Evolutionary conservation across 306 rosid genomes (phyloP).

Genomic region (Fragaria vesca): DNA sequence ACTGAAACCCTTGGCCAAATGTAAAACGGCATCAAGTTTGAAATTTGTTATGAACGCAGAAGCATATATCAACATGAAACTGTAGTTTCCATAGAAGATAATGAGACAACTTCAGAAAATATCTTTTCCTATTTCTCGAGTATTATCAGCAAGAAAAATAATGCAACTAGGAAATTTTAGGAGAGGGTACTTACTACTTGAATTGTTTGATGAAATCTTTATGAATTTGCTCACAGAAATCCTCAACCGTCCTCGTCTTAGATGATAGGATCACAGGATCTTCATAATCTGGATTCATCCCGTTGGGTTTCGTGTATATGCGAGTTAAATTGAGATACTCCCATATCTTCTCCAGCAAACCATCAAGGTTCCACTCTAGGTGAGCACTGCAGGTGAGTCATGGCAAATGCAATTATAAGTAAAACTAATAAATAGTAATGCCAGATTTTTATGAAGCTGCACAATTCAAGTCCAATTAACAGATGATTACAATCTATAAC

Average conservation of each 20-base stretch:
- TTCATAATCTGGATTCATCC: slow-evolving; percentile 99
- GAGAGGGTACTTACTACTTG: slow-evolving; percentile 66
- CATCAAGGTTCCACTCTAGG: slow-evolving; percentile 98
- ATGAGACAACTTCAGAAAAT: not conserved
- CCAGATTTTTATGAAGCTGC: not conserved
- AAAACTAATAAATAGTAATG: not conserved
- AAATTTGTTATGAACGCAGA: not conserved
- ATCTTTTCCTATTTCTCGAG: not conserved
- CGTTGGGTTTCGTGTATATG: slow-evolving; percentile 92
- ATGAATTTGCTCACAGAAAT: slow-evolving; percentile 86
- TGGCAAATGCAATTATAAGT: slow-evolving; percentile 20
- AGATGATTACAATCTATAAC: not conserved
- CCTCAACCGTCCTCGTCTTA: slow-evolving; percentile 81
- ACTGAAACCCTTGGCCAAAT: not conserved
- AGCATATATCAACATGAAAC: not conserved
- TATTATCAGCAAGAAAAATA: not conserved
- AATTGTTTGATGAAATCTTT: slow-evolving; percentile 94
- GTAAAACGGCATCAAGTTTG: not conserved
- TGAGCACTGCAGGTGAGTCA: slow-evolving; percentile 69
- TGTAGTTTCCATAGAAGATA: not conserved
- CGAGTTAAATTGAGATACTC: slow-evolving; percentile 91
- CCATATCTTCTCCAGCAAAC: slow-evolving; percentile 92
- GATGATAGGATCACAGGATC: slow-evolving; percentile 97
- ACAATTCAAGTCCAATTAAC: not conserved
- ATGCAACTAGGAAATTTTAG: slow-evolving; percentile 9